These are phyloP conservation scores for Magnolia officinalis DNA, from an alignment of 164 flowering plant species.

Conservation along the genomic window DNA sequence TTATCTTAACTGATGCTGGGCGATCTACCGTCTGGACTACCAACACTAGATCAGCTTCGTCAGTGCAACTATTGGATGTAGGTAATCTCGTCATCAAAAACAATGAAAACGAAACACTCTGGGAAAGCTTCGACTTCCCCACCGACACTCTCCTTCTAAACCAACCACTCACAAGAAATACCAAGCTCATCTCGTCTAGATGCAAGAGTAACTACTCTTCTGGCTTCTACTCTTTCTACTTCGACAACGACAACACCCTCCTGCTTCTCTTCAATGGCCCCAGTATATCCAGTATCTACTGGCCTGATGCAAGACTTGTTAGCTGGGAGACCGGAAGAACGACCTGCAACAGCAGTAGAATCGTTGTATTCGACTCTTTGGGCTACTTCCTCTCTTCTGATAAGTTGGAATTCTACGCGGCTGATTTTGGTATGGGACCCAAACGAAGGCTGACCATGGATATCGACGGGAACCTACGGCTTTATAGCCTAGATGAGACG, in stretches of 20 bases:
- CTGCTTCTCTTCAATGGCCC: conserved; percentile 22
- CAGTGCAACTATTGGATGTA: conserved; percentile 3
- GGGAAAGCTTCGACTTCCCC: conserved; percentile 40
- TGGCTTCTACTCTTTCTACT: conserved; percentile 31
- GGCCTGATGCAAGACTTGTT: conserved; percentile 21
- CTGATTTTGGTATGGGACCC: conserved; percentile 7
- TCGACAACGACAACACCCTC: conserved; percentile 36
- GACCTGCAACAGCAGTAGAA: conserved; percentile 14
- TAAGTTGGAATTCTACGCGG: neutral
- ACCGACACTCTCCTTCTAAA: conserved; percentile 45
- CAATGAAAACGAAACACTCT: neutral
- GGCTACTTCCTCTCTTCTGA: conserved; percentile 13
- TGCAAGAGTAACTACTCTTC: conserved; percentile 25
- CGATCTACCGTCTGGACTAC: conserved; percentile 13
- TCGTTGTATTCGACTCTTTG: conserved; percentile 4
- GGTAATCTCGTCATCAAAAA: conserved; percentile 36
- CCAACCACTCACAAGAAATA: conserved; percentile 21
- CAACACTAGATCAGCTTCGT: neutral
- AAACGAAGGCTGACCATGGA: conserved; percentile 16
- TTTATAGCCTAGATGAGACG: conserved; percentile 13
- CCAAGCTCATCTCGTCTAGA: conserved; percentile 23
- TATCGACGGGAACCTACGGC: conserved; percentile 16
- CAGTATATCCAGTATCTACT: conserved; percentile 23
- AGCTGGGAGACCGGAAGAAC: conserved; percentile 3
- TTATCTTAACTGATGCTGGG: conserved; percentile 13